A percentile compares a stretch with the other conserved stretches of the same genome.
These are phyloP conservation scores for Entonaema liquescens DNA, from an alignment of 495 filamentous ascomycete species.

Conservation along the genomic window DNA sequence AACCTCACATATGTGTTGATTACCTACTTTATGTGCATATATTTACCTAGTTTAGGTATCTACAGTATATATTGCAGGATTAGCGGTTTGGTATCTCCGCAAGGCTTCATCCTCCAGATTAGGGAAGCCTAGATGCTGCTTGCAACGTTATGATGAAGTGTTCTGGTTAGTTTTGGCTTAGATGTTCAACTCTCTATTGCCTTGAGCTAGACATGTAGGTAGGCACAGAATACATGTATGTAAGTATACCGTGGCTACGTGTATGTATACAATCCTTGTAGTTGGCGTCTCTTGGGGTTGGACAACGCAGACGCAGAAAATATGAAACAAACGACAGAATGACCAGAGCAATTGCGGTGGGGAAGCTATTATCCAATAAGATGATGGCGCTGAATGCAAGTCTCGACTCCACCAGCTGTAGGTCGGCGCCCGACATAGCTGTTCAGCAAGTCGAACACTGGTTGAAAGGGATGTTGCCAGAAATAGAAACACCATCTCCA, in stretches of 20 bases:
- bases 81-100: too few species aligned
- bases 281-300: constrained; percentile 17
- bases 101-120: too few species aligned
- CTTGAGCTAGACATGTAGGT: too few species aligned
- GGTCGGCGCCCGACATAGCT: constrained; percentile 26
- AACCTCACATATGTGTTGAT: too few species aligned
- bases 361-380: constrained; percentile 24
- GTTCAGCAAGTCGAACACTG: not conserved
- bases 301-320: constrained; percentile 27
- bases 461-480: constrained; percentile 21
- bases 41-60: too few species aligned
- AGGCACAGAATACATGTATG: not conserved
- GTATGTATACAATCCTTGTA: not conserved
- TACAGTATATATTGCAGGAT: too few species aligned
- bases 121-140: too few species aligned
- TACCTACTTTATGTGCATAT: too few species aligned
- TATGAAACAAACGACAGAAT: constrained; percentile 35
- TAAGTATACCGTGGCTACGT: not conserved
- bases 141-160: too few species aligned
- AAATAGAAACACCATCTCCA: constrained; percentile 38
- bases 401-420: constrained; percentile 21
- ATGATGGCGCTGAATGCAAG: not conserved
- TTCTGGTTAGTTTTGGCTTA: too few species aligned
- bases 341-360: constrained; percentile 27
- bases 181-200: too few species aligned